These are phyloP conservation scores for Oryza officinalis DNA, from an alignment of 176 grass and related monocot genomes.

Conservation along the genomic window DNA sequence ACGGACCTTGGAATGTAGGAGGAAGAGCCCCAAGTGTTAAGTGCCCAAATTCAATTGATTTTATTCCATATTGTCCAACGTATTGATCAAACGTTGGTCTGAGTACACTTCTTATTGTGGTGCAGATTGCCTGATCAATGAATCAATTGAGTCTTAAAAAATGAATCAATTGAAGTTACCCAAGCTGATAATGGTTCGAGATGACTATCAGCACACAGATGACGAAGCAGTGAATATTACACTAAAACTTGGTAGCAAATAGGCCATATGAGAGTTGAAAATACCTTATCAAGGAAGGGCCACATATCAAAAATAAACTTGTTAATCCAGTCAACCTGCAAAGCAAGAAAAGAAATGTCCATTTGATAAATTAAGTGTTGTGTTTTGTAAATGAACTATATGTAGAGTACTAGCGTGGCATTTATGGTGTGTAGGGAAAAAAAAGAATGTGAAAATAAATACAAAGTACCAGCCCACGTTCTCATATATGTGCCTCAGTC, in stretches of 20 bases:
- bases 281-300: conserved; percentile 93
- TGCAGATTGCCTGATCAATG: conserved; percentile 73
- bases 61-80: conserved; percentile 76
- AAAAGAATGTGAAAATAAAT: background rate
- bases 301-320: conserved; percentile 79
- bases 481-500: background rate
- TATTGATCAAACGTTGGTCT: conserved; percentile 84
- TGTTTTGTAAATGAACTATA: background rate
- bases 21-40: conserved; percentile 81
- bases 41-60: conserved; percentile 79
- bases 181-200: background rate
- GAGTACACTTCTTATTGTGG: conserved; percentile 57
- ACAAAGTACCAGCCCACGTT: background rate
- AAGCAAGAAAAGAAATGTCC: background rate
- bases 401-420: background rate
- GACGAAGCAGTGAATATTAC: background rate
- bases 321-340: conserved; percentile 94
- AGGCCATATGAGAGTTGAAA: conserved; percentile 48
- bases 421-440: background rate
- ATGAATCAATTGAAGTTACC: conserved; percentile 3
- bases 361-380: background rate
- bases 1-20: conserved; percentile 75
- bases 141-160: no score
- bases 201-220: background rate
- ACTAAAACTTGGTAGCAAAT: conserved; percentile 32